A percentile compares a stretch with the other conserved stretches of the same genome.
Conservation (phyloP, 768 basidiomycete species). For the Boletus rubropictus region DNA sequence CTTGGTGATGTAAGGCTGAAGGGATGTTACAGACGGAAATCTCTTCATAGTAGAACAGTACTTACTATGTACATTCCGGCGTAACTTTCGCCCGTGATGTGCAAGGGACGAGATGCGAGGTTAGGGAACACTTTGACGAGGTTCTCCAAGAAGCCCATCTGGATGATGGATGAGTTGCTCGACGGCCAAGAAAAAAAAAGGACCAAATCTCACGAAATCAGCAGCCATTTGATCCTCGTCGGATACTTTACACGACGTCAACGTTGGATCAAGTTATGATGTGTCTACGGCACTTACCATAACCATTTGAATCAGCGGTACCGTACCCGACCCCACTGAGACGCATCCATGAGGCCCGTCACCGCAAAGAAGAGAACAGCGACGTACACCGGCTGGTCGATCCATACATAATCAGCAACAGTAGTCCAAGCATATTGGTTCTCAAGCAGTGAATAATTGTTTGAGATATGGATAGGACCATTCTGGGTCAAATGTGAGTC, state of each 20-base stretch:
- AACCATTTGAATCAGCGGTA: constrained; percentile 57
- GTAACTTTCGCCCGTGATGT: constrained; percentile 71
- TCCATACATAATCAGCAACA: constrained; percentile 63
- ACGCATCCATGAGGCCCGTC: constrained; percentile 2
- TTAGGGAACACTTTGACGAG: constrained; percentile 71
- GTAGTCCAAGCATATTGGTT: constrained; percentile 57
- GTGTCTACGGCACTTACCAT: constrained; percentile 37
- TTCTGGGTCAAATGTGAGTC: constrained; percentile 39
- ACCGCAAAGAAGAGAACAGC: not conserved
- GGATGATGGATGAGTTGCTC: constrained; percentile 1
- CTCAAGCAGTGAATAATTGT: constrained; percentile 42
- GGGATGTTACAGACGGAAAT: not conserved
- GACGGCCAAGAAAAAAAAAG: not conserved
- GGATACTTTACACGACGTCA: constrained; percentile 34
- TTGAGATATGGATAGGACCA: constrained; percentile 57
- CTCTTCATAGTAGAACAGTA: not conserved
- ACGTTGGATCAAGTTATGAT: not conserved
- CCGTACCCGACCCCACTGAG: constrained; percentile 56
- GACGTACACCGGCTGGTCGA: constrained; percentile 63
- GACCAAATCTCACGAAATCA: constrained; percentile 37
- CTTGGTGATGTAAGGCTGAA: constrained; percentile 70
- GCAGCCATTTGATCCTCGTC: constrained; percentile 63
- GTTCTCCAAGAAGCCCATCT: constrained; percentile 71
- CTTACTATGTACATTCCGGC: constrained; percentile 66
- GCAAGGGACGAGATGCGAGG: constrained; percentile 58